Conservation (phyloP, 805 yeast genomes). For the Hanseniaspora clermontiae region DNA sequence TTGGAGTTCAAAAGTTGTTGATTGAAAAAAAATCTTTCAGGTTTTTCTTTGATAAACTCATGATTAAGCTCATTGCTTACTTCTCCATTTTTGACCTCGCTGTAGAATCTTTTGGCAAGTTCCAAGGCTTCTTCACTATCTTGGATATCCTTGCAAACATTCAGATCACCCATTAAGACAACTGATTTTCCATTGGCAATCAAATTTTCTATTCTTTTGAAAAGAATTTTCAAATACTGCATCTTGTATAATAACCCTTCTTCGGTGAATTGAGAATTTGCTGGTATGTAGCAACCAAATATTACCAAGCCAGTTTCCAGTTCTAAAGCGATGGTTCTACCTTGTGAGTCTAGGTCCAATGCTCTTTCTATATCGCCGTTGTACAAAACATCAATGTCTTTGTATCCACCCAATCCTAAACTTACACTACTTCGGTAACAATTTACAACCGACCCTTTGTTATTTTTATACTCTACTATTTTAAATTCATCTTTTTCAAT, state of each 20-base stretch:
- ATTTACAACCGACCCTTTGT: conserved; percentile 2
- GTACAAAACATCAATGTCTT: conserved; percentile 24
- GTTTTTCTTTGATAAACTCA: conserved; percentile 25
- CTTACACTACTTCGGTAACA: conserved; percentile 19
- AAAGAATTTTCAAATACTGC: conserved; percentile 44
- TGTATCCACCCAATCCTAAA: conserved; percentile 61
- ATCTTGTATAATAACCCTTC: conserved; percentile 51
- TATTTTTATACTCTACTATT: background rate
- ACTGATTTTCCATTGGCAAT: conserved; percentile 50
- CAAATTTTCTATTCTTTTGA: conserved; percentile 49
- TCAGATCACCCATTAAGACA: conserved; percentile 78
- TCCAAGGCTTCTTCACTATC: conserved; percentile 65
- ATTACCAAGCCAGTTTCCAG: conserved; percentile 48
- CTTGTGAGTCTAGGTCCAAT: conserved; percentile 59
- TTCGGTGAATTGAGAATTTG: conserved; percentile 62
- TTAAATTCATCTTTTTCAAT: conserved; percentile 17
- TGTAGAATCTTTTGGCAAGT: background rate
- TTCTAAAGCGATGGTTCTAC: conserved; percentile 69
- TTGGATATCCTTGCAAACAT: conserved; percentile 63
- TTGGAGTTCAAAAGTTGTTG: conserved; percentile 30
- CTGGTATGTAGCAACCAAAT: conserved; percentile 76
- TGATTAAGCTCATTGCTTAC: conserved; percentile 30
- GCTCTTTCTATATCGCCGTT: conserved; percentile 30
- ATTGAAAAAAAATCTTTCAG: conserved; percentile 36
- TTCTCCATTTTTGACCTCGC: conserved; percentile 22